Base-by-base conservation (phyloP, 345 rosid genomes). In the Gossypium herbaceum region DNA sequence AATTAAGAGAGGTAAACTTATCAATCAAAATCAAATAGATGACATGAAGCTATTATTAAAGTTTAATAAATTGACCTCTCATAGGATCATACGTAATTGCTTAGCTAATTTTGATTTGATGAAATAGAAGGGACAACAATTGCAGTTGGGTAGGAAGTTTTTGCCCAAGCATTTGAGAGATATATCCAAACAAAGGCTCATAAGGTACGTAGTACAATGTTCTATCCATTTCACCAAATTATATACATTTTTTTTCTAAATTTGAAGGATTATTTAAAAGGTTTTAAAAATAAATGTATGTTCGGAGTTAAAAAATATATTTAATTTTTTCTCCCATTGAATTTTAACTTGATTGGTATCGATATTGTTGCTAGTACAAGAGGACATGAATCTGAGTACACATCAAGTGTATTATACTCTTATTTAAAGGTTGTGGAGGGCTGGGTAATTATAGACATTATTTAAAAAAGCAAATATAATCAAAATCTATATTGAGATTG, bases 71-170 rank as follows among this genome's bases (percentile, higher is more conserved):
- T 64, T 10, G 5, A 29, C 19, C 10, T 27, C 11, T 27, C 11
- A 19, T 65, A 20, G 52, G 70, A 43, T 43, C 27, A 44, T 43
- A 10, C 5, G 29, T 43, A 22, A 65, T 44, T 19, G 44, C 52
- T 65, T 43, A 65, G 52, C 72, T 68, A 68, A 68, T 50, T 47
- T 50, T 48, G 72, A 48, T 68, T 15, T 16, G 72, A 68, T 68
- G 22, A 50, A 68, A 68, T 50, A 15, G 45, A 25, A 25, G 58
- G 44, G 44, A 48, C 58, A 68, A 48, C 58, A 8, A 25, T 68
- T 68, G 44, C 57, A 24, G 19, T 68, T 48, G 58, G 12, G 4
- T 7, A 47, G 12, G 19, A 68, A 48, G 41, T 17, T 48, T 48
- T 47, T 47, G 12, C 34, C 12, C 16, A 20, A 45, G 9, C 8